Evolutionary conservation across 2,329 filamentous ascomycete genomes (phyloP), one percentile per base, ranked within the genome.

Genomic region (Helotiales sp.): DNA sequence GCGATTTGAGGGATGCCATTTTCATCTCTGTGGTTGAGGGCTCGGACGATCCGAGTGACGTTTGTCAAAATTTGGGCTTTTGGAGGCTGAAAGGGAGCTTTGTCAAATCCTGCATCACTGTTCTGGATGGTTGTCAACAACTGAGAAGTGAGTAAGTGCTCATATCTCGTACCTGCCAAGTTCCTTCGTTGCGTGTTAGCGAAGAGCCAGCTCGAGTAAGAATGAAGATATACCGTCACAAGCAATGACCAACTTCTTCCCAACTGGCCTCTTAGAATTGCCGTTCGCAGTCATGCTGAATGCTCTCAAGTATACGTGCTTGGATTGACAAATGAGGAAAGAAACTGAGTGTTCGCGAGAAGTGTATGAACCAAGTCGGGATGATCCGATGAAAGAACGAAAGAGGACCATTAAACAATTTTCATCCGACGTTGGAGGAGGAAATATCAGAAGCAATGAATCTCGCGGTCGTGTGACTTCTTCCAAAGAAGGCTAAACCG

Each of bases 11-110:
- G 73, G 17, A 73, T 77, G 30, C 79, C 79, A 61, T 82, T 78
- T 38, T 69, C 72, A 65, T 81, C 80, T 40, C 68, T 72, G 22
- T 78, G 75, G 61, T 78, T 79, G 64, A 86, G 78, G 52, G 80
- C 81, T 34, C 83, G 78, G 7, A 80, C 79, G 54, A 86, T 79
- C 19, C 82, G 80, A 9, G 82, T 84, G 22, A 85, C 81, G 57
- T 86, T 86, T 31, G 81, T 81, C 0, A 81, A 79, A 7, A 79
- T 59, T 48, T 67, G 62, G 19, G 53, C 48, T 17, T 56, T 58
- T 7, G 58, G 47, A 29, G 60, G 57, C 13, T 53, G 38, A 19
- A 55, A 56, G 17, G 38, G 13, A 1, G 60, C 49, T 3, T 40
- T 60, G 12, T 64, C 57, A 22, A 59, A 50, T 17, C 63, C 63